phyloP scores from a whole-genome alignment of 116 monocot species.

The Papilionanthe hybrid region DNA sequence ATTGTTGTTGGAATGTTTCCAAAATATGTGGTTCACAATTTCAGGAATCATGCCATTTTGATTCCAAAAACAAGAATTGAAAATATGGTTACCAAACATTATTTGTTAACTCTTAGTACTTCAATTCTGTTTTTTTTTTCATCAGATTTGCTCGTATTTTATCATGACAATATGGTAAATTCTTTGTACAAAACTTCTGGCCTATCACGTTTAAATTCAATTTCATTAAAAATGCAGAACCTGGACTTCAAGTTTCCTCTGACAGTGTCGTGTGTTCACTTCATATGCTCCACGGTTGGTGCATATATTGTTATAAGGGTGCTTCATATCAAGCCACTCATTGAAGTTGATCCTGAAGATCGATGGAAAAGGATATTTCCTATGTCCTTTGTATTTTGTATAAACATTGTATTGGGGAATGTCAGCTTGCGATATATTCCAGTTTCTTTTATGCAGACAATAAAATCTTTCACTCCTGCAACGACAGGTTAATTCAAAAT shows the following conservation, averaged over 20 bases:
- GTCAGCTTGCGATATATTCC: slow-evolving; percentile 97
- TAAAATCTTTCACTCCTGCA: slow-evolving; percentile 97
- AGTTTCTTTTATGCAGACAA: slow-evolving; percentile 98
- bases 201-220: neutral
- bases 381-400: slow-evolving; percentile 99
- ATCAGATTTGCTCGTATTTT: neutral
- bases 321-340: slow-evolving; percentile 73
- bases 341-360: slow-evolving; percentile 78
- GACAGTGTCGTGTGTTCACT: slow-evolving; percentile 87
- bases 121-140: neutral
- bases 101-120: neutral
- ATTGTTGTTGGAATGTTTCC: no score
- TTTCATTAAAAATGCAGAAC: slow-evolving; percentile 48
- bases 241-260: slow-evolving; percentile 94
- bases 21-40: neutral
- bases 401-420: slow-evolving; percentile 89
- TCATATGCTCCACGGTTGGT: slow-evolving; percentile 93
- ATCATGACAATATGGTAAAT: neutral
- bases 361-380: slow-evolving; percentile 97
- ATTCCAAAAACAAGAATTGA: neutral
- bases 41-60: neutral
- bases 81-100: neutral
- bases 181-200: neutral
- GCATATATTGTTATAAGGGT: slow-evolving; percentile 73
- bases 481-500: slow-evolving; percentile 69